phyloP scores from a whole-genome alignment of 2,329 filamentous ascomycete species.

The Paecilomyces niveus region DNA sequence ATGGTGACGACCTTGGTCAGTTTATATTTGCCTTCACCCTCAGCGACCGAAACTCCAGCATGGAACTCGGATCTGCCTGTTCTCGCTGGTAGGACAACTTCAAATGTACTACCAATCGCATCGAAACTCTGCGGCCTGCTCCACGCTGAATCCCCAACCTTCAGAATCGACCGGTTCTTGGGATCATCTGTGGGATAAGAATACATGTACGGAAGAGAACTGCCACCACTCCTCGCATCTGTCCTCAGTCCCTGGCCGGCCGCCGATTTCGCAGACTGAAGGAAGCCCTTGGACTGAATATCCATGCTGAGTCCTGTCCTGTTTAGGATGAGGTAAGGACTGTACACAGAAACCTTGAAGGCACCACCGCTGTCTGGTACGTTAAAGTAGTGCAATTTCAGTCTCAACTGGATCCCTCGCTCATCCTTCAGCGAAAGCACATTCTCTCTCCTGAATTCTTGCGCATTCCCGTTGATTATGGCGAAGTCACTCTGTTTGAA shows the following conservation, averaged over 20 bases:
- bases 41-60: constrained; percentile 77
- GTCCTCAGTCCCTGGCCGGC: constrained; percentile 69
- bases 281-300: constrained; percentile 80
- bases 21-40: constrained; percentile 96
- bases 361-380: constrained; percentile 89
- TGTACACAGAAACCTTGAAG: constrained; percentile 92
- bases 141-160: constrained; percentile 85
- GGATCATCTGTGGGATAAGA: constrained; percentile 84
- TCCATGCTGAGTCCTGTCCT: constrained; percentile 86
- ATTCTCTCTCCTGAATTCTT: constrained; percentile 81
- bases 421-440: constrained; percentile 76
- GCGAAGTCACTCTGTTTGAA: constrained; percentile 95
- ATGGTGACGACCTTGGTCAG: constrained; percentile 93
- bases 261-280: constrained; percentile 72
- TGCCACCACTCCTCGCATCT: constrained; percentile 45
- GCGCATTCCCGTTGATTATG: constrained; percentile 85
- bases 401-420: constrained; percentile 67
- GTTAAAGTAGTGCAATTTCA: constrained; percentile 84
- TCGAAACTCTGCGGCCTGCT: constrained; percentile 98
- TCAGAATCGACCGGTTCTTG: constrained; percentile 81
- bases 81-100: constrained; percentile 72
- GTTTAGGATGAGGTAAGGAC: constrained; percentile 90
- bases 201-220: constrained; percentile 90
- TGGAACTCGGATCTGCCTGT: constrained; percentile 75
- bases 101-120: constrained; percentile 86